Percentiles rank a stretch among this genome's conserved stretches.
These are phyloP conservation scores for Carallia brachiata DNA, from an alignment of 345 rosid genomes.

Conservation along the genomic window DNA sequence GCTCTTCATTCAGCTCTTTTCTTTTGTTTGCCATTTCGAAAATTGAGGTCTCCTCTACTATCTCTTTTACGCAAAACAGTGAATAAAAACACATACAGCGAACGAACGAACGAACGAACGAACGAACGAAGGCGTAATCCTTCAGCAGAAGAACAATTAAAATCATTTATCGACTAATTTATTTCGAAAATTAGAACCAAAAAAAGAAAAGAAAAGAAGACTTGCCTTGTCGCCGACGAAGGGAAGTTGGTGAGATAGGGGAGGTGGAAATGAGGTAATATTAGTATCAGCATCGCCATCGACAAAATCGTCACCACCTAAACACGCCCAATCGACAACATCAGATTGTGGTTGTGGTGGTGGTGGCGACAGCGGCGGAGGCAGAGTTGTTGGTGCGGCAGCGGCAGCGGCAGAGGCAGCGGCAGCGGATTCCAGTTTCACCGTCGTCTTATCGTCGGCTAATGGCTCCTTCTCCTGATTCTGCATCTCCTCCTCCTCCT, in stretches of 20 bases:
- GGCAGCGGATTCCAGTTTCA: not conserved
- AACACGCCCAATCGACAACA: slow-evolving; percentile 17
- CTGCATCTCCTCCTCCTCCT: slow-evolving; percentile 19
- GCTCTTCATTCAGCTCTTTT: too few relatives aligned
- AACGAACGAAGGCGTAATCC: too few relatives aligned
- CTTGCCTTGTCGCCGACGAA: slow-evolving; percentile 82
- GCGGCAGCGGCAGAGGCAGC: too few relatives aligned
- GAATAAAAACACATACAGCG: not conserved
- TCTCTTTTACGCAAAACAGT: too few relatives aligned
- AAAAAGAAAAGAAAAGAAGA: not conserved
- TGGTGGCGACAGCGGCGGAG: too few relatives aligned
- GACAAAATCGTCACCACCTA: slow-evolving; percentile 10
- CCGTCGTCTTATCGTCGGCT: not conserved
- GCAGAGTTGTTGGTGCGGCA: too few relatives aligned
- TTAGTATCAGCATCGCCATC: slow-evolving; percentile 39
- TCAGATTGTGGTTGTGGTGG: not conserved
- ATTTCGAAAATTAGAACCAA: too few relatives aligned
- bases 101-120: too few relatives aligned
- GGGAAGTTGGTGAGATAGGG: slow-evolving; percentile 44
- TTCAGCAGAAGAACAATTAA: too few relatives aligned
- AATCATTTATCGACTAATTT: too few relatives aligned
- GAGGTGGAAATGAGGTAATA: slow-evolving; percentile 4
- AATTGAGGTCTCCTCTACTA: too few relatives aligned
- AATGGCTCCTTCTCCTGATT: slow-evolving; percentile 10
- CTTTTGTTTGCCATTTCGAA: too few relatives aligned